Evolutionary conservation across 2,329 filamentous ascomycete species (phyloP).

Genomic region (Hypoxylon sp.): DNA sequence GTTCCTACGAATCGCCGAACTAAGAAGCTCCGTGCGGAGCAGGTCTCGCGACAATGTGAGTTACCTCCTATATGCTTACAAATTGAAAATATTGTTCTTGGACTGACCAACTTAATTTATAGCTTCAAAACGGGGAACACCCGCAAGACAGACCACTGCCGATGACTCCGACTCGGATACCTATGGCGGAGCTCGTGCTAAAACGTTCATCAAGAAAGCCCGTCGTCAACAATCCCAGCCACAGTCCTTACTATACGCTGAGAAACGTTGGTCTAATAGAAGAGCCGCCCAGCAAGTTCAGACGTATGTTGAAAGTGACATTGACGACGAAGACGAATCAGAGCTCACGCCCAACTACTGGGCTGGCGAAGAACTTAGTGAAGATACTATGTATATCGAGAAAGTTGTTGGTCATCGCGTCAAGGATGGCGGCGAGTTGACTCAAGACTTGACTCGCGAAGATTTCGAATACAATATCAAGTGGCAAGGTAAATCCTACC

Average conservation of each 20-base stretch:
- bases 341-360: slow-evolving; percentile 79
- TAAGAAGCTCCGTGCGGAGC: slow-evolving; percentile 76
- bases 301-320: slow-evolving; percentile 75
- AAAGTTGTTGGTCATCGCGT: slow-evolving; percentile 88
- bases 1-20: slow-evolving; percentile 67
- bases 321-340: slow-evolving; percentile 73
- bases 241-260: slow-evolving; percentile 75
- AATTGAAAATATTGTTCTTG: slow-evolving; percentile 23
- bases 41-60: slow-evolving; percentile 72
- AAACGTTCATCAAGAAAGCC: slow-evolving; percentile 79
- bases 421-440: slow-evolving; percentile 73
- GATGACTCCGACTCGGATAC: slow-evolving; percentile 78
- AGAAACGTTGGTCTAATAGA: slow-evolving; percentile 92
- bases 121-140: slow-evolving; percentile 73
- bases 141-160: slow-evolving; percentile 64
- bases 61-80: slow-evolving; percentile 32
- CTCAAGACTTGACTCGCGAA: slow-evolving; percentile 70
- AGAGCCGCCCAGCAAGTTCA: slow-evolving; percentile 78
- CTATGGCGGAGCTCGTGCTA: slow-evolving; percentile 81
- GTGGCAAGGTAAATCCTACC: slow-evolving; percentile 95
- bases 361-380: slow-evolving; percentile 74
- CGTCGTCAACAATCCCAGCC: slow-evolving; percentile 75
- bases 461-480: slow-evolving; percentile 96
- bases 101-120: slow-evolving; percentile 32
- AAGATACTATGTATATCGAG: slow-evolving; percentile 88